phyloP scores from a whole-genome alignment of 495 filamentous ascomycete species.

The Pseudevernia furfuracea region DNA sequence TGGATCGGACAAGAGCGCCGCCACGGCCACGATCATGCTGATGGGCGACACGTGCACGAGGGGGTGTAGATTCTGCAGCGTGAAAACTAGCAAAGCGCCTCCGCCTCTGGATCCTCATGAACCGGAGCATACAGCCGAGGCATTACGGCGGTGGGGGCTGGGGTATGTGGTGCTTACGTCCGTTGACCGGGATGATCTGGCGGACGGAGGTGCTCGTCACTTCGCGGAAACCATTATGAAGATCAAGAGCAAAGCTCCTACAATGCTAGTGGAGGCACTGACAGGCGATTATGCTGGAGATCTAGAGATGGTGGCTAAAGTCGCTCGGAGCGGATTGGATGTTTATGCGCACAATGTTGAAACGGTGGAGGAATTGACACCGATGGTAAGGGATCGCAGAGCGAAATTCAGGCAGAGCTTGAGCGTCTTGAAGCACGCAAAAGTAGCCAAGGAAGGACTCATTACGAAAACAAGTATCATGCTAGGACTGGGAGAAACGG shows the following conservation, averaged over 20 bases:
- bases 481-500: slow-evolving; percentile 88
- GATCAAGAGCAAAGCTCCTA: slow-evolving; percentile 84
- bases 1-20: slow-evolving; percentile 74
- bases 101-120: slow-evolving; percentile 88
- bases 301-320: slow-evolving; percentile 69
- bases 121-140: slow-evolving; percentile 93
- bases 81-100: slow-evolving; percentile 77
- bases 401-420: slow-evolving; percentile 85
- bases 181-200: slow-evolving; percentile 88
- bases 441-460: slow-evolving; percentile 61
- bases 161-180: slow-evolving; percentile 92
- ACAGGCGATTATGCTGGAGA: slow-evolving; percentile 86
- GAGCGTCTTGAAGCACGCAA: slow-evolving; percentile 71
- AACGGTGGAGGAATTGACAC: slow-evolving; percentile 85
- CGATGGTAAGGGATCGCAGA: slow-evolving; percentile 79
- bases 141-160: slow-evolving; percentile 82
- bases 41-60: slow-evolving; percentile 99
- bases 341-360: slow-evolving; percentile 97
- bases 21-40: slow-evolving; percentile 97
- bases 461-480: slow-evolving; percentile 98
- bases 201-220: slow-evolving; percentile 80
- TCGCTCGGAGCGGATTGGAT: slow-evolving; percentile 82
- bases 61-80: slow-evolving; percentile 92
- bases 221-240: slow-evolving; percentile 90
- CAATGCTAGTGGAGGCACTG: slow-evolving; percentile 86